Conservation (phyloP, 495 filamentous ascomycete species). For the Schizothecium vesticola region DNA sequence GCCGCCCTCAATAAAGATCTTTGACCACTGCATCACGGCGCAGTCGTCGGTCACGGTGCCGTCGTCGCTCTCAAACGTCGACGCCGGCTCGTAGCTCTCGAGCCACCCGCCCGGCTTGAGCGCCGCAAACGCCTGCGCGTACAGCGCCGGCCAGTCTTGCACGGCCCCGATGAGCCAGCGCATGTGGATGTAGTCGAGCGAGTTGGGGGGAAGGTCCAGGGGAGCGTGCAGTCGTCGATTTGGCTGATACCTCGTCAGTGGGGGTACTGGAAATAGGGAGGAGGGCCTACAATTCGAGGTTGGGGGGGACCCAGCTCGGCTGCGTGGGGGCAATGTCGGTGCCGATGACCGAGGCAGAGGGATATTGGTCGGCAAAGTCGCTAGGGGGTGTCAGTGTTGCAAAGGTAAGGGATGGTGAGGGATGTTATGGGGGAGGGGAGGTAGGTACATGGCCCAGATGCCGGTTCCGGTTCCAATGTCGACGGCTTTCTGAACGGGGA, state of each 20-base stretch:
- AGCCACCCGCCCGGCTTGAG: constrained; percentile 37
- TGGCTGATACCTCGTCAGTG: constrained; percentile 15
- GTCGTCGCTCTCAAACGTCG: constrained; percentile 20
- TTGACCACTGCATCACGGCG: constrained; percentile 28
- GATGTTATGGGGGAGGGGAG: background rate
- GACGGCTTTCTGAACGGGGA: background rate
- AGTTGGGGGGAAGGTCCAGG: constrained; percentile 45
- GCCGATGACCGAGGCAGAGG: constrained; percentile 48
- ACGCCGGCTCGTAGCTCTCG: constrained; percentile 21
- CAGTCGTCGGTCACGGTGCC: constrained; percentile 20
- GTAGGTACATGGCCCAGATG: background rate
- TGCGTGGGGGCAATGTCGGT: constrained; percentile 58
- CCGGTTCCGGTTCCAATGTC: background rate
- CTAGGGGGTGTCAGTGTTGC: background rate
- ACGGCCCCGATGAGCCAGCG: constrained; percentile 52
- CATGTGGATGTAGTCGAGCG: constrained; percentile 61
- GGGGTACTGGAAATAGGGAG: background rate
- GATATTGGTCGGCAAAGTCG: constrained; percentile 43
- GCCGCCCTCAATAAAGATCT: constrained; percentile 21
- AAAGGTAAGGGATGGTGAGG: background rate
- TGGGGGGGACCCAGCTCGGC: constrained; percentile 42
- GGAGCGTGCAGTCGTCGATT: constrained; percentile 49
- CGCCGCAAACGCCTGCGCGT: constrained; percentile 24
- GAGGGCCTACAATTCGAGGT: constrained; percentile 36
- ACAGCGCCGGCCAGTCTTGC: constrained; percentile 48